Conservation (phyloP, 768 basidiomycete genomes). For the Mycena chlorophos region DNA sequence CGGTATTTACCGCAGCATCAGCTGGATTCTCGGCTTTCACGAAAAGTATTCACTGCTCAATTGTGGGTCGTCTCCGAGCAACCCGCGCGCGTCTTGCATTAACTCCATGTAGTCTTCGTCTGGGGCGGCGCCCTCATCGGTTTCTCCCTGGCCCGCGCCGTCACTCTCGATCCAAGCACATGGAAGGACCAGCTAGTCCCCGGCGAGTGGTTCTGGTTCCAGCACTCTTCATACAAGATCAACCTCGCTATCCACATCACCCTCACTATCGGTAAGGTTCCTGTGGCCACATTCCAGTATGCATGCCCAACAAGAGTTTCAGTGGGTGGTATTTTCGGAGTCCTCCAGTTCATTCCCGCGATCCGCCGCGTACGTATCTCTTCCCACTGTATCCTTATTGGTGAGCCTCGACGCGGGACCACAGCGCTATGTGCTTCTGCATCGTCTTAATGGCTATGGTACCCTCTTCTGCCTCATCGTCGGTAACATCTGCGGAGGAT, state of each 20-base stretch:
- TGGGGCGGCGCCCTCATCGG: slow-evolving; percentile 30
- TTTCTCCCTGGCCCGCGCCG: slow-evolving; percentile 25
- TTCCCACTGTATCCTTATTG: background rate
- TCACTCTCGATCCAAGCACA: slow-evolving; percentile 21
- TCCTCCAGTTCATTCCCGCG: slow-evolving; percentile 28
- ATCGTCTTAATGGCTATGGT: slow-evolving; percentile 17
- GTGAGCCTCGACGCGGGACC: background rate
- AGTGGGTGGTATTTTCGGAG: slow-evolving; percentile 27
- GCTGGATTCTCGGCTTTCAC: slow-evolving; percentile 28
- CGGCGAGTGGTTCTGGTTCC: slow-evolving; percentile 32
- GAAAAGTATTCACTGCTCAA: slow-evolving; percentile 26
- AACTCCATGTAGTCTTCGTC: slow-evolving; percentile 19
- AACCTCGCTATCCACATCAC: slow-evolving; percentile 30
- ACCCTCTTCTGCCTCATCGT: slow-evolving; percentile 21
- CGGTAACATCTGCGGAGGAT: slow-evolving; percentile 24
- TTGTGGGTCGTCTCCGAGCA: slow-evolving; percentile 13
- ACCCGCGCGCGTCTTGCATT: background rate
- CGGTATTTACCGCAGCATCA: slow-evolving; percentile 24
- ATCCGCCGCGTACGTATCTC: slow-evolving; percentile 25
- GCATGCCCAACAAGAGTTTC: background rate
- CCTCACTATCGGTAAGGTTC: slow-evolving; percentile 24
- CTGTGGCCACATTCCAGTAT: background rate
- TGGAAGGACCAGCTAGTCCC: background rate
- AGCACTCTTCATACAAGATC: slow-evolving; percentile 19
- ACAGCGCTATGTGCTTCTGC: slow-evolving; percentile 19